These are phyloP conservation scores for Puya raimondii DNA, from an alignment of 176 grass and related monocot species.

Conservation along the genomic window DNA sequence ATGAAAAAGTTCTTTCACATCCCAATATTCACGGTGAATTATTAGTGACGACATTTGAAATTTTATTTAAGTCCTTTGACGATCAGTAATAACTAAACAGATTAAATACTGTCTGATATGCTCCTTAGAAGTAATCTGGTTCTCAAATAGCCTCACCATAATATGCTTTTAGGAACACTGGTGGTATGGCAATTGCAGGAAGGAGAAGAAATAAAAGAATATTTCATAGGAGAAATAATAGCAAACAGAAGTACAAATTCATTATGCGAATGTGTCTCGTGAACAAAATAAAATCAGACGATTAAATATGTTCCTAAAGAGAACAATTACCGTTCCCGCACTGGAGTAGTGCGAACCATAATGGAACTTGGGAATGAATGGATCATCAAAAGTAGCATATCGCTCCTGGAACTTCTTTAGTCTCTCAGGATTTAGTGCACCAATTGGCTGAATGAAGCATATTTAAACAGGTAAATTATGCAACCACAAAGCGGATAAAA, in stretches of 20 bases:
- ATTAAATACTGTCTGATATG: too few relatives aligned
- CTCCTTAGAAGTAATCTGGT: too few relatives aligned
- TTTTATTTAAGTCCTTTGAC: too few relatives aligned
- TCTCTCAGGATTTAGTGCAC: constrained; percentile 80
- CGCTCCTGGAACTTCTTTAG: constrained; percentile 95
- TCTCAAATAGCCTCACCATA: too few relatives aligned
- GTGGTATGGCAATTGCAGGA: too few relatives aligned
- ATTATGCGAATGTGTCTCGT: too few relatives aligned
- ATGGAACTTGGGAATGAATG: constrained; percentile 85
- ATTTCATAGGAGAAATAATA: too few relatives aligned
- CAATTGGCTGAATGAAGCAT: constrained; percentile 70
- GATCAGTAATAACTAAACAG: too few relatives aligned
- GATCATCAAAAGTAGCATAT: constrained; percentile 77
- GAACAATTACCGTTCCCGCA: constrained; percentile 81
- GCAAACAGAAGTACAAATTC: too few relatives aligned
- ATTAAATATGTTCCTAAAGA: constrained; percentile 8
- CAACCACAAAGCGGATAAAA: constrained; percentile 10
- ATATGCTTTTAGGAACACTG: too few relatives aligned
- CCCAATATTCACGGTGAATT: not conserved
- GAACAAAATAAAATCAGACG: constrained; percentile 9
- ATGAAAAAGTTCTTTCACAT: constrained; percentile 1
- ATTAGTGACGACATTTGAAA: not conserved
- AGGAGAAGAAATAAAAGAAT: too few relatives aligned
- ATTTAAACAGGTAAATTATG: not conserved
- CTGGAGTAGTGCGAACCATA: constrained; percentile 91